Evolutionary conservation across 164 flowering plant genomes (phyloP), one percentile per base, ranked within the genome.

Genomic region (Amborella trichopoda): DNA sequence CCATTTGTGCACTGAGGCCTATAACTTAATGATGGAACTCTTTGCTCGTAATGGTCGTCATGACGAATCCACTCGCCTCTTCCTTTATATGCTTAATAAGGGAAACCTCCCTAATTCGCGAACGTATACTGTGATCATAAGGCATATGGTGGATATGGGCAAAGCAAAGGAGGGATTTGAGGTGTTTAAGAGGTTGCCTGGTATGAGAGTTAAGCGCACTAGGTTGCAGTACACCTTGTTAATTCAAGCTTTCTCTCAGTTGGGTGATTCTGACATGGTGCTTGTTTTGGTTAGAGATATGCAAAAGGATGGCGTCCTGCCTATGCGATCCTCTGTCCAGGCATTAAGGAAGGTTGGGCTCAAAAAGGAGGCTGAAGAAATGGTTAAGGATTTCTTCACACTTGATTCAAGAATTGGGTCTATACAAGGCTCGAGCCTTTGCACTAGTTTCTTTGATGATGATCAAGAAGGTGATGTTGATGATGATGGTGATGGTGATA

Each of bases 81-180:
- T 91, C 39, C 20, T 37, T 16, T 56, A 48, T 55, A 54, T 84
- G 76, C 59, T 84, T 48, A 59, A 59, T 21, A 77, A 73, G 61
- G 96, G 99, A 23, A 78, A 69, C 2, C 63, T 74, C 48, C 95
- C 94, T 2, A 91, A 91, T 75, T 67, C 72, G 6, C 67, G 96
- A 53, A 91, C 93, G 6, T 91, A 68, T 44, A 80, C 88, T 1
- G 56, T 82, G 38, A 56, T 91, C 36, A 75, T 91, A 17, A 73
- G 78, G 47, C 99, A 91, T 54, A 67, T 91, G 38, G 66, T 64
- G 26, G 66, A 40, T 16, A 61, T 50, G 1, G 80, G 79, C 54
- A 75, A 67, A 25, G 40, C 78, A 55, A 74, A 78, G 32, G 50
- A 65, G 2, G 99, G 82, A 1, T 14, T 73, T 54, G 75, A 80